Conservation (phyloP, 345 rosid genomes). For the Hevea brasiliensis region DNA sequence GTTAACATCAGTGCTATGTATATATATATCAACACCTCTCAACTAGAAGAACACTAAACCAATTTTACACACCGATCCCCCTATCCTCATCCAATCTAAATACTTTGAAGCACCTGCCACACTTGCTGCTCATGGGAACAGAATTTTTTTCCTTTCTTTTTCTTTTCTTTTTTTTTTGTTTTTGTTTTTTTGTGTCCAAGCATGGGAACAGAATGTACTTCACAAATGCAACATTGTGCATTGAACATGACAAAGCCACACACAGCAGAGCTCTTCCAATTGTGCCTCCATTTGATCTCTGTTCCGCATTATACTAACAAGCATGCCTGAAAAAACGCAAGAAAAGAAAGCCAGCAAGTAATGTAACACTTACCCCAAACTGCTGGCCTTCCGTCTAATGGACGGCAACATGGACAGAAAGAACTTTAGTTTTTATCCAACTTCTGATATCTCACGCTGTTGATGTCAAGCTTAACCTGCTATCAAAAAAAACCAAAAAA, state of each 20-base stretch:
- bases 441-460: slow-evolving; percentile 16
- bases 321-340: slow-evolving; percentile 42
- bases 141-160: too few species aligned
- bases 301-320: slow-evolving; percentile 1
- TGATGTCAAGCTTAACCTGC: slow-evolving; percentile 44
- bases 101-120: neutral
- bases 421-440: neutral
- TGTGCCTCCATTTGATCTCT: neutral
- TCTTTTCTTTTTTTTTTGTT: too few species aligned
- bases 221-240: slow-evolving; percentile 4
- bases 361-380: slow-evolving; percentile 12
- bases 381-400: neutral
- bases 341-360: slow-evolving; percentile 12
- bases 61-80: neutral
- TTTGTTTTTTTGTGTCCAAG: too few species aligned
- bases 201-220: neutral
- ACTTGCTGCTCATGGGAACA: neutral
- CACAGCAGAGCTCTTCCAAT: neutral
- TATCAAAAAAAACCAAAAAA: slow-evolving; percentile 9
- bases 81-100: neutral
- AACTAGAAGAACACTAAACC: neutral
- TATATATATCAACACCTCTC: neutral
- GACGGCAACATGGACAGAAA: too few species aligned
- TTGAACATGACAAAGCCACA: slow-evolving; percentile 7
- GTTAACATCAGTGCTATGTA: too few species aligned